A percentile compares a stretch with the other conserved stretches of the same genome.
Evolutionary conservation across 148 eudicot genomes (phyloP).

Genomic region (Rhododendron williamsianum): DNA sequence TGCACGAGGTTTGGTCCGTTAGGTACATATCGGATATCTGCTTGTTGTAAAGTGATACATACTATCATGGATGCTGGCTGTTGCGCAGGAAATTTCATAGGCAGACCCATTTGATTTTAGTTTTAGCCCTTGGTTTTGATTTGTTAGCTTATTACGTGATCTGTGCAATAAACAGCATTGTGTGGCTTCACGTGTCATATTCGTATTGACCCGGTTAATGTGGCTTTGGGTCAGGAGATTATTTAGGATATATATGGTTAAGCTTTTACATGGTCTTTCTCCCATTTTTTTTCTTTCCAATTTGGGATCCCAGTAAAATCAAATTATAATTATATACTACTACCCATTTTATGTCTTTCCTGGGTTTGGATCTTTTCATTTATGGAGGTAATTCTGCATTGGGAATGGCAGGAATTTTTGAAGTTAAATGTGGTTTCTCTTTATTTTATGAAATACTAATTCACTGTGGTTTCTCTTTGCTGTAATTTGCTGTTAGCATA

Average conservation of each 20-base stretch:
- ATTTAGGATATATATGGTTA: background rate
- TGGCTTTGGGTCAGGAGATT: background rate
- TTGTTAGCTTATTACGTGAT: background rate
- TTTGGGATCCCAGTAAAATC: background rate
- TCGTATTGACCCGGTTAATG: background rate
- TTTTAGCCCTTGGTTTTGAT: background rate
- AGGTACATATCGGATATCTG: background rate
- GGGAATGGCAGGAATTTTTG: background rate
- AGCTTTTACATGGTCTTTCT: background rate
- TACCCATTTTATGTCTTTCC: background rate
- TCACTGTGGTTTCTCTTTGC: background rate
- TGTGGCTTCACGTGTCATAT: background rate
- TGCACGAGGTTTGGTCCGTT: background rate
- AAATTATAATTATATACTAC: background rate
- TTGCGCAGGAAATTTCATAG: background rate
- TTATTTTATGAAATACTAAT: background rate
- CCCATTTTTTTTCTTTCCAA: background rate
- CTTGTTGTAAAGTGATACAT: conserved; percentile 1
- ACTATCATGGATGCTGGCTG: background rate
- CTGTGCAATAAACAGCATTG: background rate
- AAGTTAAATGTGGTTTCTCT: background rate
- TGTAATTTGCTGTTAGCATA: background rate
- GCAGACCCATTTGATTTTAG: background rate
- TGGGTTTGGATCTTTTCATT: background rate
- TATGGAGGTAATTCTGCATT: background rate